These are phyloP conservation scores for Toxicodendron radicans DNA, from an alignment of 345 rosid species.

Conservation along the genomic window DNA sequence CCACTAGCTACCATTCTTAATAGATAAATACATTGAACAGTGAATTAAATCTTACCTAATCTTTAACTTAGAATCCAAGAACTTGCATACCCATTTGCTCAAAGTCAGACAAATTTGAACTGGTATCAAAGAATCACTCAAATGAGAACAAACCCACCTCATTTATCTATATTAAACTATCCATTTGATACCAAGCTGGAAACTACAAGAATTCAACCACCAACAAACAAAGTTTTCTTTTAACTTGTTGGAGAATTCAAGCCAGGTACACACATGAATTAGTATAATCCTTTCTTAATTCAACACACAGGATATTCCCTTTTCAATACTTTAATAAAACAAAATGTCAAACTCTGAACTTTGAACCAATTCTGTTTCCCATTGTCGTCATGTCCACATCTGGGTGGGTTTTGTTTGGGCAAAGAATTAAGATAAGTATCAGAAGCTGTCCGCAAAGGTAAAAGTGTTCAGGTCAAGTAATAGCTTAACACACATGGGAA, in stretches of 20 bases:
- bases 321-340: not conserved
- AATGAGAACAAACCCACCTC: not conserved
- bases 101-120: conserved; percentile 1
- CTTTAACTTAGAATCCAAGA: not conserved
- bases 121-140: not conserved
- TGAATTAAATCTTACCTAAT: not conserved
- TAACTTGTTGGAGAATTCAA: not conserved
- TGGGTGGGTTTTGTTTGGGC: too few species aligned
- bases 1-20: not conserved
- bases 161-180: not conserved
- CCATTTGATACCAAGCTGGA: not conserved
- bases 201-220: too few species aligned
- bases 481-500: not conserved
- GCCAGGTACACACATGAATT: not conserved
- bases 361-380: too few species aligned
- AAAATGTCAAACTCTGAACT: not conserved
- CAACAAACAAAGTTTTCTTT: too few species aligned
- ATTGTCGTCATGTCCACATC: too few species aligned
- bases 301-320: not conserved
- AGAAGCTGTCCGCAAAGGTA: not conserved
- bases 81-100: not conserved
- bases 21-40: not conserved
- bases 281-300: not conserved
- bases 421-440: not conserved
- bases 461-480: too few species aligned